phyloP scores from a whole-genome alignment of 2,329 filamentous ascomycete species.

The Thelonectria rubi region DNA sequence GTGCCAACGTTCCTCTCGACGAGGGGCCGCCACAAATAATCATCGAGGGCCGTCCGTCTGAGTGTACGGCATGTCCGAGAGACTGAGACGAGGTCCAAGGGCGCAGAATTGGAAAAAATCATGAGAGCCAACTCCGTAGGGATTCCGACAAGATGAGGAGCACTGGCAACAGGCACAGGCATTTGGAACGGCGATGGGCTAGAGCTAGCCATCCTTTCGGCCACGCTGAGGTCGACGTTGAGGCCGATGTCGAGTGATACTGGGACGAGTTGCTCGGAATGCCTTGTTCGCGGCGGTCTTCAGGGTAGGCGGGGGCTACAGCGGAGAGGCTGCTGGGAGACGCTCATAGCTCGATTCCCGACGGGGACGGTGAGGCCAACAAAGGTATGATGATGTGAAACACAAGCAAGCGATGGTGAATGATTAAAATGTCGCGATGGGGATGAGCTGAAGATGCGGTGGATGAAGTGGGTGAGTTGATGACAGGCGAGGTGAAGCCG shows the following conservation, averaged over 20 bases:
- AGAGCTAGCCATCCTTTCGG: background rate
- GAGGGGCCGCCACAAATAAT: constrained; percentile 76
- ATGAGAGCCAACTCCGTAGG: constrained; percentile 79
- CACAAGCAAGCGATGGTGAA: background rate
- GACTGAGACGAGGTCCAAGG: constrained; percentile 68
- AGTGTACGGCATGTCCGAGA: constrained; percentile 71
- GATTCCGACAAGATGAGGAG: constrained; percentile 60
- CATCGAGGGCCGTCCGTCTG: constrained; percentile 66
- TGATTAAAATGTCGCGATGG: too few relatives aligned
- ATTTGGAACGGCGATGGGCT: too few relatives aligned
- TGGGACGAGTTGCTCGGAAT: background rate
- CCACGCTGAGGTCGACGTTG: background rate
- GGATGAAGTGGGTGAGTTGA: too few relatives aligned
- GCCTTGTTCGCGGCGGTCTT: background rate
- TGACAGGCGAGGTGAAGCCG: too few relatives aligned
- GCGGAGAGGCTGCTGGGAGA: background rate
- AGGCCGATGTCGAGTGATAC: background rate
- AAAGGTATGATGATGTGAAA: background rate
- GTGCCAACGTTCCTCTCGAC: constrained; percentile 73
- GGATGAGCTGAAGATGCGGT: too few relatives aligned
- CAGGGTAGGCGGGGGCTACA: background rate
- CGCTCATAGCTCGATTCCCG: background rate
- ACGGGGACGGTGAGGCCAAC: background rate
- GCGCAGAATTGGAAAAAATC: constrained; percentile 73
- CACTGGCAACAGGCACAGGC: too few relatives aligned